phyloP scores from a whole-genome alignment of 176 grass and related monocot genomes.

The Chloris gayana region DNA sequence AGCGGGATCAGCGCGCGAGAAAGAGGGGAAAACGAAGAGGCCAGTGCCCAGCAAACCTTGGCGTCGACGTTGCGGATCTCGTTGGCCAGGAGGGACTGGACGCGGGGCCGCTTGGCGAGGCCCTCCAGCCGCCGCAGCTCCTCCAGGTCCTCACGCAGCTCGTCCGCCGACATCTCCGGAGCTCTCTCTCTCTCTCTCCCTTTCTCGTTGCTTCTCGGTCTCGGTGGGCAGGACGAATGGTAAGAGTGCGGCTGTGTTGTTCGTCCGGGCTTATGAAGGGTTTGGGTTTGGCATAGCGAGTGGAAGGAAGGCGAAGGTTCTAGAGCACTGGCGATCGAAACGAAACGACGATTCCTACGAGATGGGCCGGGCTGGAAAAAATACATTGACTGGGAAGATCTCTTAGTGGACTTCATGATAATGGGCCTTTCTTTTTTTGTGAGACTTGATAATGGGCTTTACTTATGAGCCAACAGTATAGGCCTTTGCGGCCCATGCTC shows the following conservation, averaged over 20 bases:
- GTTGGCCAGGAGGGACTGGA: slow-evolving; percentile 63
- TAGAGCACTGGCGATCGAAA: neutral
- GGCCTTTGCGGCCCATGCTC: too few species aligned
- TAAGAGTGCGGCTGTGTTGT: neutral
- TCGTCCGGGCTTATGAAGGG: slow-evolving; percentile 11
- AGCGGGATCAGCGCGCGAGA: neutral
- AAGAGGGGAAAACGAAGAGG: neutral
- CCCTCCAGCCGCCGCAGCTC: slow-evolving; percentile 73
- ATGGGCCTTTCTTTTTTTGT: neutral
- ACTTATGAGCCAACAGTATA: too few species aligned
- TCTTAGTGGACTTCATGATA: neutral
- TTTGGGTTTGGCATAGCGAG: slow-evolving; percentile 30
- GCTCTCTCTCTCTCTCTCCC: neutral
- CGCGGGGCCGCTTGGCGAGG: slow-evolving; percentile 68
- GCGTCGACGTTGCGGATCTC: slow-evolving; percentile 75
- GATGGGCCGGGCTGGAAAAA: neutral
- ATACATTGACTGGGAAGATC: too few species aligned
- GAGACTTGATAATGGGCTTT: too few species aligned
- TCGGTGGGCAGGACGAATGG: neutral
- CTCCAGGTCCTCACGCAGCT: slow-evolving; percentile 70
- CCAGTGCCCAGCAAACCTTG: slow-evolving; percentile 52
- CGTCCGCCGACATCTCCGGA: slow-evolving; percentile 52
- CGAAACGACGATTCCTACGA: neutral
- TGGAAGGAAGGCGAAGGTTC: slow-evolving; percentile 70
- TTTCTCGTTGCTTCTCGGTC: neutral